These are phyloP conservation scores for Vachellia pachyceras DNA, from an alignment of 306 rosid genomes.

Conservation along the genomic window DNA sequence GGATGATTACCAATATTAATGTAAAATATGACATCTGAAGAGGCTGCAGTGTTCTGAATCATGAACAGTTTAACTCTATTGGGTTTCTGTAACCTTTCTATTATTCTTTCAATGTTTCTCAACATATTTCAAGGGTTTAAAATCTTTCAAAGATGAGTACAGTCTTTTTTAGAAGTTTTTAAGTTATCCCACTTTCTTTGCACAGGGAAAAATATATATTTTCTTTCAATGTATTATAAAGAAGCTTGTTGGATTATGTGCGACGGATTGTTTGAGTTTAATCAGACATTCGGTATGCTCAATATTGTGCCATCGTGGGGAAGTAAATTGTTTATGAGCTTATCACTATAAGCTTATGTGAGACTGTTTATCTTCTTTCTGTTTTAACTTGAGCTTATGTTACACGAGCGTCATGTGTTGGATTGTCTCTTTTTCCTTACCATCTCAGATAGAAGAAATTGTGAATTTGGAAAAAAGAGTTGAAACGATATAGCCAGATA, in stretches of 20 bases:
- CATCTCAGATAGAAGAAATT: neutral
- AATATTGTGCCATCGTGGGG: neutral
- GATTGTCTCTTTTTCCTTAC: neutral
- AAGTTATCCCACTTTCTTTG: too few species aligned
- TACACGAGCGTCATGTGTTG: neutral
- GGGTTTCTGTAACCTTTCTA: neutral
- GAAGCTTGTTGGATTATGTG: constrained; percentile 1
- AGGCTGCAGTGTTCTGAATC: too few species aligned
- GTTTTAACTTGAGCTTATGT: neutral
- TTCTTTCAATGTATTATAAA: too few species aligned
- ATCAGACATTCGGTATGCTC: neutral
- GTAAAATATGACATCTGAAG: neutral
- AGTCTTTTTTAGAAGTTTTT: too few species aligned
- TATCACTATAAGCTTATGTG: neutral
- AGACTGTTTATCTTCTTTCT: neutral
- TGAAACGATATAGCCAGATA: neutral
- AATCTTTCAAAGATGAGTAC: too few species aligned
- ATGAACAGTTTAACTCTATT: neutral
- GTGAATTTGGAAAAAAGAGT: neutral
- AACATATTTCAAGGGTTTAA: too few species aligned
- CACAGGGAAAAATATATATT: too few species aligned
- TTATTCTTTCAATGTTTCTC: too few species aligned
- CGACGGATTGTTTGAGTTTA: constrained; percentile 9
- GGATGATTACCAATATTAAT: neutral
- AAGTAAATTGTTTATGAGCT: neutral